These are phyloP conservation scores for Ophiostoma perfectum DNA, from an alignment of 2,329 filamentous ascomycete species.

Conservation along the genomic window DNA sequence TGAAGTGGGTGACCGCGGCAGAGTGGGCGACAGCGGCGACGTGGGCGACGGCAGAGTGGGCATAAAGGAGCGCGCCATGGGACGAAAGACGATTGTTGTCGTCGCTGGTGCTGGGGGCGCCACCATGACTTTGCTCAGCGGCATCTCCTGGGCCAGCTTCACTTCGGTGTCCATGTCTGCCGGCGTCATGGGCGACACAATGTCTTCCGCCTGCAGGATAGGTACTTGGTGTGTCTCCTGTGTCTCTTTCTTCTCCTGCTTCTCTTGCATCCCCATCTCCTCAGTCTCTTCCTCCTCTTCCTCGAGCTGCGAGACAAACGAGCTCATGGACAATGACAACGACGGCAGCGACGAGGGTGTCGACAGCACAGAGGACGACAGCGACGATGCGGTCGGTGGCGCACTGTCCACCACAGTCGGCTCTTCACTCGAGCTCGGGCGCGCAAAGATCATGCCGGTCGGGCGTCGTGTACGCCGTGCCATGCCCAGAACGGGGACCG, in stretches of 20 bases:
- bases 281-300: background rate
- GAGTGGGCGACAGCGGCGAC: conserved; percentile 20
- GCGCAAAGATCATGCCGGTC: conserved; percentile 14
- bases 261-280: background rate
- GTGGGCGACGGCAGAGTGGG: background rate
- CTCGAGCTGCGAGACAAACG: background rate
- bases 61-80: conserved; percentile 1
- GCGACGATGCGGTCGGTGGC: conserved; percentile 26
- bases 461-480: background rate
- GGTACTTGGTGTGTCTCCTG: background rate
- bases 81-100: background rate
- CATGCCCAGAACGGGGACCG: background rate
- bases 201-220: background rate
- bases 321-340: background rate
- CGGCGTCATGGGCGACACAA: background rate
- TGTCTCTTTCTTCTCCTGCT: background rate
- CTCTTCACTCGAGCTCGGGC: background rate
- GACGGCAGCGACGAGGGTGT: conserved; percentile 27
- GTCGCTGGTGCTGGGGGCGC: background rate
- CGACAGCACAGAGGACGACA: conserved; percentile 1
- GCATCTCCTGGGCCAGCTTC: background rate
- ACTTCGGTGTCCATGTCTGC: background rate
- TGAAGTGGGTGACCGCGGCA: background rate
- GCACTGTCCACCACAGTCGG: conserved; percentile 6
- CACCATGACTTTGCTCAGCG: background rate